Base-by-base conservation (phyloP, 371 early-diverging fungal genomes). In the Mortierella sp. region DNA sequence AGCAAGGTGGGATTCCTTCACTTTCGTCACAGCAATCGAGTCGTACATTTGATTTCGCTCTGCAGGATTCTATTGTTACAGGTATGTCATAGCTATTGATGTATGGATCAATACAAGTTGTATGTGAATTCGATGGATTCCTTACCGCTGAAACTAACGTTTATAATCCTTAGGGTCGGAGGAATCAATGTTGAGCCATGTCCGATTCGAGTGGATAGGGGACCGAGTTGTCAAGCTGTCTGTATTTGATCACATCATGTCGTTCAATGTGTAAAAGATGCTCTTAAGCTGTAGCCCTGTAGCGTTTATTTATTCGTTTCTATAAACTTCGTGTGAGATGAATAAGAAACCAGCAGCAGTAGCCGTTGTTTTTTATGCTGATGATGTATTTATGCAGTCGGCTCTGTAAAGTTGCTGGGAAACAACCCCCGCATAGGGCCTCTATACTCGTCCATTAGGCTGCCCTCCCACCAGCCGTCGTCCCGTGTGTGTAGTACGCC, bases 391-490 rank as follows among this genome's bases (percentile, higher is more conserved):
- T 62, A 71, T 16, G 72, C 73, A 22, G 78, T 75, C 22, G 85
- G 84, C 43, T 90, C 89, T n/a, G 89, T 88, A 67, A 89, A 90
- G 67, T 92, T 92, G 39, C 90, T 90, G 3, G 92, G 92, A 73
- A 92, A 92, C 4, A 88, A 78, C 16, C 92, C 92, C 0, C 86
- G 81, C 35, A 84, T 75, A 51, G 57, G 64, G 18, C 76, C 70
- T 26, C 69, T 61, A 54, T 59, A 66, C 0, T 85, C 78, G 61
- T 90, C 90, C 67, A 87, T 86, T 35, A 90, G 84, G 59, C 90
- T 87, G 28, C 93, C 95, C 24, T 90, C 90, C 93, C 93, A 94
- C 94, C 94, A 94, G 10, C 93, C 93, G 51, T 90, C 89, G 26
- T 87, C 86, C 1, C 88, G 86, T 22, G 89, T 88, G 1, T 85